Evolutionary conservation across 306 rosid species (phyloP).

Genomic region (Potentilla sterilis): DNA sequence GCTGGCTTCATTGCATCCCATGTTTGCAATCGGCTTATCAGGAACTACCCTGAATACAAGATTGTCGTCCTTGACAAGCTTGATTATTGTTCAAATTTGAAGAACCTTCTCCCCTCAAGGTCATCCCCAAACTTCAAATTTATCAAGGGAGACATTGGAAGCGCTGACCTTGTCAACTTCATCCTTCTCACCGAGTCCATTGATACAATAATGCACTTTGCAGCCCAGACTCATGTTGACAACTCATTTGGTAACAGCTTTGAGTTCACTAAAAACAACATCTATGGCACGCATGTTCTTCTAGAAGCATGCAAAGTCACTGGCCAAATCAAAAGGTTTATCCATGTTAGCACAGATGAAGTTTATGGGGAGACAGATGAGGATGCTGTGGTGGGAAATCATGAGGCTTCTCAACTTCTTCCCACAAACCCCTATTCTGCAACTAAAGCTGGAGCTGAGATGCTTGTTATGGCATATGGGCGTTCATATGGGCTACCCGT

Average conservation of each 20-base stretch:
- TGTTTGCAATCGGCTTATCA: slow-evolving; percentile 53
- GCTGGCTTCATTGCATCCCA: slow-evolving; percentile 77
- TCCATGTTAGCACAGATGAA: slow-evolving; percentile 65
- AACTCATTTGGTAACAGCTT: slow-evolving; percentile 64
- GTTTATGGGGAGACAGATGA: slow-evolving; percentile 65
- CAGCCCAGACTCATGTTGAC: slow-evolving; percentile 65
- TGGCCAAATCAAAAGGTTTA: slow-evolving; percentile 49
- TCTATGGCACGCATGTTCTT: slow-evolving; percentile 64
- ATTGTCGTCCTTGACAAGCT: slow-evolving; percentile 62
- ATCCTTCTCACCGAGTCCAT: slow-evolving; percentile 47
- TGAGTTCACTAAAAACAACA: slow-evolving; percentile 59
- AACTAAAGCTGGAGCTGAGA: slow-evolving; percentile 63
- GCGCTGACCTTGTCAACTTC: slow-evolving; percentile 56
- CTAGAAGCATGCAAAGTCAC: slow-evolving; percentile 57
- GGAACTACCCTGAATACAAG: slow-evolving; percentile 47
- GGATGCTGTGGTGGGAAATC: slow-evolving; percentile 57
- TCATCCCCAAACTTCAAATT: slow-evolving; percentile 48
- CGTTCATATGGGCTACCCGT: slow-evolving; percentile 56
- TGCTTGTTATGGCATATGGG: slow-evolving; percentile 67
- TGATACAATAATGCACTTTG: slow-evolving; percentile 69
- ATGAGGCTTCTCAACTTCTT: slow-evolving; percentile 64
- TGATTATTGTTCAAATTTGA: slow-evolving; percentile 60
- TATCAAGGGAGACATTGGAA: slow-evolving; percentile 58
- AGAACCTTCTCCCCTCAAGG: slow-evolving; percentile 44
- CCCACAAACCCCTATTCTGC: slow-evolving; percentile 66